phyloP scores from a whole-genome alignment of 2,329 filamentous ascomycete species.

The Dothidotthia symphoricarpi region DNA sequence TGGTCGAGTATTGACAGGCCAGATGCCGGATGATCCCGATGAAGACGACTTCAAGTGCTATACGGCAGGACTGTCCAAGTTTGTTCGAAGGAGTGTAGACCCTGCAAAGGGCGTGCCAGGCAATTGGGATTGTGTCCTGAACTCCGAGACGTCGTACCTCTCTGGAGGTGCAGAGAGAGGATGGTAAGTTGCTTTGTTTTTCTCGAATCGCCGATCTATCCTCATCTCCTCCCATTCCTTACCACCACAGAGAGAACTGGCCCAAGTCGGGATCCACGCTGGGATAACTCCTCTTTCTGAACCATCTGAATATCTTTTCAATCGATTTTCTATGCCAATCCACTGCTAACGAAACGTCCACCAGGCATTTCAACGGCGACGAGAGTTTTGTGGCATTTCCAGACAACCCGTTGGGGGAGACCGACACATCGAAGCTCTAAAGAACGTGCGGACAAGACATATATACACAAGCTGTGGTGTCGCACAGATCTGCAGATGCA shows the following conservation, averaged over 20 bases:
- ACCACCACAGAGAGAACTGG: conserved; percentile 11
- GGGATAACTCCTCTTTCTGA: conserved; percentile 2
- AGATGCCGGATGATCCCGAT: conserved; percentile 67
- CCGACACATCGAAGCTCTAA: conserved; percentile 28
- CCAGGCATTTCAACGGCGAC: conserved; percentile 40
- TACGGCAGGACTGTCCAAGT: conserved; percentile 77
- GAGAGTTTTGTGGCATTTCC: conserved; percentile 37
- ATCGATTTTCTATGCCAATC: no score
- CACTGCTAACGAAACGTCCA: neutral
- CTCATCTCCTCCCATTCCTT: conserved; percentile 4
- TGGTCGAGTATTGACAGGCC: conserved; percentile 76
- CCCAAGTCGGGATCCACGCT: conserved; percentile 5
- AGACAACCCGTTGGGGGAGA: conserved; percentile 15
- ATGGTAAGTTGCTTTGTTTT: conserved; percentile 58
- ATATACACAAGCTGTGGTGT: no score
- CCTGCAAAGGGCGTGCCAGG: conserved; percentile 64
- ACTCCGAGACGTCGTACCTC: conserved; percentile 84
- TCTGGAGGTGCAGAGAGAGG: conserved; percentile 79
- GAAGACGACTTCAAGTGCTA: conserved; percentile 81
- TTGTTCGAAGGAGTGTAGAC: conserved; percentile 48
- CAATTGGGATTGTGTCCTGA: conserved; percentile 75
- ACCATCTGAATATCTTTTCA: conserved; percentile 2
- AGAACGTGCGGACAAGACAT: no score
- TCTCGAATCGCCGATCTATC: neutral
- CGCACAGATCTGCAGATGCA: no score